Evolutionary conservation across 2,329 filamentous ascomycete species (phyloP), one percentile per base, ranked within the genome.

Genomic region (Aureobasidium zeae): DNA sequence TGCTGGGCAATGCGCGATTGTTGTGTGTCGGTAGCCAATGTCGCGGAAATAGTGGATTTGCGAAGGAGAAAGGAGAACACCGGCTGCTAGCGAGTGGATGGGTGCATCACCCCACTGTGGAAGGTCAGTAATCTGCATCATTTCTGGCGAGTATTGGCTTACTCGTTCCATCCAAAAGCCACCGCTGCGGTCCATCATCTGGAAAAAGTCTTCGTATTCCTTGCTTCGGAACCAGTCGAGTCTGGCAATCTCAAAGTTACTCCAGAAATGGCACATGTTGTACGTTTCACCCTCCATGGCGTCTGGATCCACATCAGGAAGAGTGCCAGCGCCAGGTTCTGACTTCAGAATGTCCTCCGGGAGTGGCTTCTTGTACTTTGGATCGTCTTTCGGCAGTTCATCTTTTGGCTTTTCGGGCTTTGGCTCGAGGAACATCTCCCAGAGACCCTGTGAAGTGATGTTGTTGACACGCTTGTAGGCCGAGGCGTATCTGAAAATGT

Each of bases 241-340:
- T 48, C 81, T 79, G 11, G 91, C 91, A 67, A 98, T 98, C 65
- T 98, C 91, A 54, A 98, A 98, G 64, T 98, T 98, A 63, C 87
- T 94, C 91, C 91, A 98, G 71, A 95, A 98, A 70, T 98, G 91
- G 63, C 91, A 98, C 91, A 98, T 98, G 69, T 98, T 98, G 73
- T 98, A 98, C 56, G 81, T 85, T 63, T 98, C 91, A 51, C 87
- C 86, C 61, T 96, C 89, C 91, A 98, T 98, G 30, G 81, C 77
- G 58, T 96, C 88, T 0, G 83, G 80, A 57, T 96, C 86, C 45
- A 95, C 83, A 30, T 91, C 79, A 21, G 82, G 79, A n/a, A 86
- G 67, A 24, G 74, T 74, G 50, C 80, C 79, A 44, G 74, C 73
- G 26, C 77, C 79, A 17, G 85, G 79, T 49, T 94, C 83, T 37